Conservation (phyloP, 176 grass and related monocot genomes). For the Oryza brachyantha region DNA sequence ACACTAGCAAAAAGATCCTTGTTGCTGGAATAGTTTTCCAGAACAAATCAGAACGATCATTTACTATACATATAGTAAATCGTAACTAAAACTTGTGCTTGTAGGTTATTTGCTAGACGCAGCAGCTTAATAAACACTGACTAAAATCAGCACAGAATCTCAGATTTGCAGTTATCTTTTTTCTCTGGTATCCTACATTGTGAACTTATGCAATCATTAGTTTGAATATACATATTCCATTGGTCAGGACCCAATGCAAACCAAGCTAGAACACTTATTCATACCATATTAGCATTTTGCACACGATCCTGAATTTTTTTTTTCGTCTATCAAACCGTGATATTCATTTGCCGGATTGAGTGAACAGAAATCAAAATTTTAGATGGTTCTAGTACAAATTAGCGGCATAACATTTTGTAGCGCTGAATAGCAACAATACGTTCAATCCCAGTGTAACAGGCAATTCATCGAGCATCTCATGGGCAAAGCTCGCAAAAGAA, state of each 20-base stretch:
- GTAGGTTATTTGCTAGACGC: too few relatives aligned
- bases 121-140: too few relatives aligned
- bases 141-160: too few relatives aligned
- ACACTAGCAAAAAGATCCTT: background rate
- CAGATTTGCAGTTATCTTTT: background rate
- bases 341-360: background rate
- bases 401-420: background rate
- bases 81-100: too few relatives aligned
- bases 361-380: background rate
- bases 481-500: background rate
- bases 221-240: background rate
- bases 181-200: background rate
- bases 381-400: background rate
- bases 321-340: background rate
- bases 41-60: too few relatives aligned
- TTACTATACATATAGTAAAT: too few relatives aligned
- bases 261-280: background rate
- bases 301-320: background rate
- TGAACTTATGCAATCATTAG: background rate
- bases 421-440: background rate
- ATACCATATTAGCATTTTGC: background rate
- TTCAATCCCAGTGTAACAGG: background rate
- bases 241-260: background rate
- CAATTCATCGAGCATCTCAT: constrained; percentile 19
- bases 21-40: too few relatives aligned